Conservation (phyloP, 2,329 filamentous ascomycete species). For the Aspergillus brasiliensis region DNA sequence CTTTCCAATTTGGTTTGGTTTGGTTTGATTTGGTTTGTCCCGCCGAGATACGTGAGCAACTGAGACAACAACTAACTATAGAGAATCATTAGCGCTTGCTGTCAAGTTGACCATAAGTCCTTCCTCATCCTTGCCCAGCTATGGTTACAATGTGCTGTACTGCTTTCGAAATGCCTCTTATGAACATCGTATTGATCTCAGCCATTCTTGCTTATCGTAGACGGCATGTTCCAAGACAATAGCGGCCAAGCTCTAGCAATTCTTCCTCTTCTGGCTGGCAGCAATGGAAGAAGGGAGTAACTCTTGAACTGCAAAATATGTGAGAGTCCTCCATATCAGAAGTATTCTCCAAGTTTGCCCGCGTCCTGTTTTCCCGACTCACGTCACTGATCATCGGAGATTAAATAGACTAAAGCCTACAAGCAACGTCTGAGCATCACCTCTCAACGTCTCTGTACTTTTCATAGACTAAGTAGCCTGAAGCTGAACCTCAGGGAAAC, state of each 20-base stretch:
- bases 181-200: neutral
- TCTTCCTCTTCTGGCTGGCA: neutral
- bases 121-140: too few relatives aligned
- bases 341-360: neutral
- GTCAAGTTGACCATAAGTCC: neutral
- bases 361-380: neutral
- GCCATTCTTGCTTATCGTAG: neutral
- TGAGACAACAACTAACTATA: neutral
- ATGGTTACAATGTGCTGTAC: neutral
- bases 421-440: neutral
- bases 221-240: neutral
- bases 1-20: neutral
- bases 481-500: too few relatives aligned
- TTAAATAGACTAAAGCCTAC: neutral
- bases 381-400: neutral
- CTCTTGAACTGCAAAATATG: neutral
- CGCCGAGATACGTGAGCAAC: neutral
- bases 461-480: too few relatives aligned
- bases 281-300: neutral
- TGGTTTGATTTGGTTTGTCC: neutral
- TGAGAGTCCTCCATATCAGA: neutral
- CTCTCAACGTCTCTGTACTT: neutral
- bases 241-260: neutral
- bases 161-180: neutral
- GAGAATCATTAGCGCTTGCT: neutral